Evolutionary conservation across 257 asterid species (phyloP), one percentile per base, ranked within the genome.

Genomic region (Apocynum venetum): DNA sequence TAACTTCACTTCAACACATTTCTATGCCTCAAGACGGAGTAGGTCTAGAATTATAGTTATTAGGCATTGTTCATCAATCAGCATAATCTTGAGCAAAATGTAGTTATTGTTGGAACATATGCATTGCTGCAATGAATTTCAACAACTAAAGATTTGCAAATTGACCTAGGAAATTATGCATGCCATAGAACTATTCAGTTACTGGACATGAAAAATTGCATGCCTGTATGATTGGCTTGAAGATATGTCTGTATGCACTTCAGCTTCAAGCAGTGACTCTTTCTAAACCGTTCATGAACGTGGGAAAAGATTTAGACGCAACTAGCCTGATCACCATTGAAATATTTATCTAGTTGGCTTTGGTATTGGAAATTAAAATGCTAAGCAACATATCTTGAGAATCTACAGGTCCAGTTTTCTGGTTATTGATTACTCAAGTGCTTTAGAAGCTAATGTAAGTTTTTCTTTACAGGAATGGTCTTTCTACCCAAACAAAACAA

Each of bases 401-500:
- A 53, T 53, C 20, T 14, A 53, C 13, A 35, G 44, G 44, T 20
- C 25, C n/a, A 15, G 19, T 17, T 69, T 38, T 17, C 31, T 48
- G 44, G 75, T 71, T 71, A 60, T 71, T 48, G 57, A 9, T 19
- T 8, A 71, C 35, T 63, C 67, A 36, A 63, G 46, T 4, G 31
- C 46, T 10, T 76, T 71, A 2, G 73, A 48, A 40, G 36, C 82
- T 87, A 72, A 76, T 76, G 76, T 31, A 65, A 25, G 46, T 41
- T 83, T 80, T 77, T 73, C 70, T 80, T 67, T 51, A 66, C 84
- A 92, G 97, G 92, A 94, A 94, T 74, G 98, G 98, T 76, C 96
- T 95, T 77, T 93, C 98, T 80, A 86, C 90, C 75, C 89, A 91
- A 85, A 87, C 94, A 59, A 90, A 86, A 74, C 93, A 89, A 79